Evolutionary conservation across 75 land plant genomes (phyloP).

Genomic region (Selaginella moellendorffii): DNA sequence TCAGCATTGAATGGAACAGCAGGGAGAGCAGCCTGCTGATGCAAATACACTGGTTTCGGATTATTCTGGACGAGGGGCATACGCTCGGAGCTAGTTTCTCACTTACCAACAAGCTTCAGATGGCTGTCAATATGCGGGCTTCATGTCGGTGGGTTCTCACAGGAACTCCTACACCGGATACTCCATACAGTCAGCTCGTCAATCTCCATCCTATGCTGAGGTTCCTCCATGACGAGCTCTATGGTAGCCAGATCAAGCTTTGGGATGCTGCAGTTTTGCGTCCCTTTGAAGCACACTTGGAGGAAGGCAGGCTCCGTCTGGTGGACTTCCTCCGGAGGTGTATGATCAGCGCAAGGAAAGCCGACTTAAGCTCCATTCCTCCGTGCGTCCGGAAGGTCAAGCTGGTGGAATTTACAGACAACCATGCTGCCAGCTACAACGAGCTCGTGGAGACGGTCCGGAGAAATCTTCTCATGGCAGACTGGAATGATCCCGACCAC

Average conservation of each 20-base stretch:
- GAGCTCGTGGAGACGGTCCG: conserved; percentile 82
- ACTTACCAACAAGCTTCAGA: conserved; percentile 84
- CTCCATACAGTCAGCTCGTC: conserved; percentile 78
- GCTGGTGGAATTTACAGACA: conserved; percentile 51
- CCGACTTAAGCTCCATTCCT: conserved; percentile 61
- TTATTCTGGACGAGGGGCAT: conserved; percentile 90
- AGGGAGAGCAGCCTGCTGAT: conserved; percentile 54
- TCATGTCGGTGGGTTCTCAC: conserved; percentile 79
- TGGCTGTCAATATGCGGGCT: conserved; percentile 70
- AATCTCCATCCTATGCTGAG: conserved; percentile 83
- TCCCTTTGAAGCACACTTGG: conserved; percentile 80
- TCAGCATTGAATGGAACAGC: conserved; percentile 86
- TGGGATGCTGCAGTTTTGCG: conserved; percentile 85
- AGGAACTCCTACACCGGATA: conserved; percentile 90
- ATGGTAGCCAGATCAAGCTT: conserved; percentile 60
- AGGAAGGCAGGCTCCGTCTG: conserved; percentile 63
- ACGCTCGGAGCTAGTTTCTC: conserved; percentile 84
- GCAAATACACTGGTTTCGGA: conserved; percentile 83
- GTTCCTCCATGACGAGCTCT: conserved; percentile 74
- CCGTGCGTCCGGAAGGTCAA: conserved; percentile 64
- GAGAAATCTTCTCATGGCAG: conserved; percentile 87
- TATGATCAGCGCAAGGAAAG: conserved; percentile 93
- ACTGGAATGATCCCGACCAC: conserved; percentile 97
- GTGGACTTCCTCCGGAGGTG: conserved; percentile 50
- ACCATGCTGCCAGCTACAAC: conserved; percentile 86